Conservation (phyloP, 805 yeast genomes). For the Metschnikowia cubensis region DNA sequence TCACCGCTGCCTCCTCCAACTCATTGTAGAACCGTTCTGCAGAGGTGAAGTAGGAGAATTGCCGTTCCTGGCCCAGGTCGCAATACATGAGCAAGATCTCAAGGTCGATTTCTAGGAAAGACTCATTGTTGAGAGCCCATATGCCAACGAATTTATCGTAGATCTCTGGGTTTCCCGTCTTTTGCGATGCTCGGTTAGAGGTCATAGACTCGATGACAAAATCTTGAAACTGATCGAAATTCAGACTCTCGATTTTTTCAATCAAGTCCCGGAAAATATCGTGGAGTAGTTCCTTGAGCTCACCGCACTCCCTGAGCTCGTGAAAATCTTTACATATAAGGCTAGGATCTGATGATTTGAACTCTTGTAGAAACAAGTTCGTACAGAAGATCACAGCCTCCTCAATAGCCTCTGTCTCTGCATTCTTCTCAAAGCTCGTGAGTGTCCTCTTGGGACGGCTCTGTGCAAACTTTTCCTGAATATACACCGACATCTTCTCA, state of each 20-base stretch:
- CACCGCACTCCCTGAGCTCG: slow-evolving; percentile 5
- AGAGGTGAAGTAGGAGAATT: slow-evolving; percentile 5
- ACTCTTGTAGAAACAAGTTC: slow-evolving; percentile 14
- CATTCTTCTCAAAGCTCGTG: background rate
- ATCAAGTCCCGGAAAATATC: slow-evolving; percentile 10
- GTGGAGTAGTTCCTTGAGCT: slow-evolving; percentile 5
- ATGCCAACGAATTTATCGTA: slow-evolving; percentile 7
- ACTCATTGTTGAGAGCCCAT: slow-evolving; percentile 12
- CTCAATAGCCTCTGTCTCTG: background rate
- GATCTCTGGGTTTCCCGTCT: slow-evolving; percentile 7
- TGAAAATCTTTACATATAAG: slow-evolving; percentile 11
- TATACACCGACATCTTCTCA: background rate
- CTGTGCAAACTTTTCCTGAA: slow-evolving; percentile 3
- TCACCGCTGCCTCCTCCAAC: slow-evolving; percentile 12
- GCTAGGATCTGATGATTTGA: slow-evolving; percentile 11
- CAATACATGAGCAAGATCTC: slow-evolving; percentile 8
- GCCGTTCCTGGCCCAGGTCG: slow-evolving; percentile 5
- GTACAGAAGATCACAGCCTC: slow-evolving; percentile 13
- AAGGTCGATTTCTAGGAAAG: slow-evolving; percentile 8
- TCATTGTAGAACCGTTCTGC: slow-evolving; percentile 3
- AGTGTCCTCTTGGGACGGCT: background rate
- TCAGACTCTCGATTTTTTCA: slow-evolving; percentile 12
- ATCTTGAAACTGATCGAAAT: slow-evolving; percentile 16
- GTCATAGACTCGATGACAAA: slow-evolving; percentile 11
- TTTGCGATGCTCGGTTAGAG: background rate